A percentile compares a stretch with the other conserved stretches of the same genome.
Evolutionary conservation across 2,329 filamentous ascomycete genomes (phyloP).

Genomic region (Cordyceps cicadae): DNA sequence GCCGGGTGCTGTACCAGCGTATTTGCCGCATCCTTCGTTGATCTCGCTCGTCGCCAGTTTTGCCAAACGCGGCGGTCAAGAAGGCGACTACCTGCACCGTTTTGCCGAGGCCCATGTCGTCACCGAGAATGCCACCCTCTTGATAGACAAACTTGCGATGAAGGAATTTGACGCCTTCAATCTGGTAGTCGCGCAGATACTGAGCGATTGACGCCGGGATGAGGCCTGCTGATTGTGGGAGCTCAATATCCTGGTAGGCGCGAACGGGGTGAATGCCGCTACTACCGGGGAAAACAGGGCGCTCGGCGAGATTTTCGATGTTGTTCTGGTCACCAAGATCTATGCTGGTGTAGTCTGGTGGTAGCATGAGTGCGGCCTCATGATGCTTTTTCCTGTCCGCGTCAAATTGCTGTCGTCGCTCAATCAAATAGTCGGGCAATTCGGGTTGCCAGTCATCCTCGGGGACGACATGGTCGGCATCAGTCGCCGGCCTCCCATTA

Average conservation of each 20-base stretch:
- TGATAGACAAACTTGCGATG: conserved; percentile 88
- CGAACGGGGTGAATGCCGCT: conserved; percentile 55
- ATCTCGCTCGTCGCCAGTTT: conserved; percentile 83
- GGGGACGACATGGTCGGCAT: conserved; percentile 28
- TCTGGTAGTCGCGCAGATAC: conserved; percentile 85
- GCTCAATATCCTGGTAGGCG: conserved; percentile 63
- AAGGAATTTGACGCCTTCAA: conserved; percentile 75
- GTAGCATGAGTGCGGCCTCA: conserved; percentile 62
- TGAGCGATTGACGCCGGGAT: conserved; percentile 87
- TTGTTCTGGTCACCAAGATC: conserved; percentile 50
- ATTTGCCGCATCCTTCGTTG: conserved; percentile 81
- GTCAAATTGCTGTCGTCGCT: conserved; percentile 64
- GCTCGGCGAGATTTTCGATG: conserved; percentile 45
- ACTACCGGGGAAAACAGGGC: conserved; percentile 55
- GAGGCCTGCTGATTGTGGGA: conserved; percentile 67
- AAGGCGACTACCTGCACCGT: conserved; percentile 95
- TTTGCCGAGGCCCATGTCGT: conserved; percentile 97
- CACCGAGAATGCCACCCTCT: conserved; percentile 80
- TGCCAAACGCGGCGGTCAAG: conserved; percentile 83
- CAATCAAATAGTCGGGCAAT: conserved; percentile 65
- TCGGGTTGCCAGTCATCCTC: conserved; percentile 41
- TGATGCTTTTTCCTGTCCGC: conserved; percentile 48
- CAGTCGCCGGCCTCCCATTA: conserved; percentile 15
- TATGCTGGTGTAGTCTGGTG: conserved; percentile 68
- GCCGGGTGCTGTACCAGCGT: conserved; percentile 44